Evolutionary conservation across 805 yeast species (phyloP).

Genomic region (Lipomyces orientalis): DNA sequence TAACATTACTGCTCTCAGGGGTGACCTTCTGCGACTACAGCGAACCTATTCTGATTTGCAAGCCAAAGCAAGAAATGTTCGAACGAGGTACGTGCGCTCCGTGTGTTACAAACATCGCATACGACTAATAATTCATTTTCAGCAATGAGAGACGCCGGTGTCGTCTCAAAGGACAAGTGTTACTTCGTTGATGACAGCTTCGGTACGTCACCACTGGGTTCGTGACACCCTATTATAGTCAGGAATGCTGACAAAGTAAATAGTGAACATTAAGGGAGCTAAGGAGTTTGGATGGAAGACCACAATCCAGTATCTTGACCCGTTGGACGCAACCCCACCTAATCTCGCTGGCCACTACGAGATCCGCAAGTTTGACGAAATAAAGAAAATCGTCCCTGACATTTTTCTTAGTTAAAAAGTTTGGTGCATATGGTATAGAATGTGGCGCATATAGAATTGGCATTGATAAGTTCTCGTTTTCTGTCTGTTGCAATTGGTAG

Average conservation of each 20-base stretch:
- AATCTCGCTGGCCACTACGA: slow-evolving; percentile 52
- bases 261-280: slow-evolving; percentile 75
- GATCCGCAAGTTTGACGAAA: slow-evolving; percentile 63
- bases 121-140: neutral
- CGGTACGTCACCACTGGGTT: slow-evolving; percentile 34
- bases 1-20: slow-evolving; percentile 6
- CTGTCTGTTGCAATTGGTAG: neutral
- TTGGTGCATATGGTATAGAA: slow-evolving; percentile 14
- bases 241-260: neutral
- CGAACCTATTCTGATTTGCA: slow-evolving; percentile 70
- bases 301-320: slow-evolving; percentile 76
- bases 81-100: slow-evolving; percentile 52
- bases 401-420: slow-evolving; percentile 46
- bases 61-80: slow-evolving; percentile 81
- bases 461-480: neutral
- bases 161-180: slow-evolving; percentile 54
- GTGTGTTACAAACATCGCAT: neutral
- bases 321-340: slow-evolving; percentile 57
- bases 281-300: slow-evolving; percentile 70
- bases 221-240: neutral
- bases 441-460: neutral
- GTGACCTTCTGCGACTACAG: slow-evolving; percentile 88
- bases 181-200: slow-evolving; percentile 90
- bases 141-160: slow-evolving; percentile 65
- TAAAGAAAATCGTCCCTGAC: slow-evolving; percentile 59